Conservation (phyloP, 2,329 filamentous ascomycete genomes). For the Malbranchea cinnamomea region DNA sequence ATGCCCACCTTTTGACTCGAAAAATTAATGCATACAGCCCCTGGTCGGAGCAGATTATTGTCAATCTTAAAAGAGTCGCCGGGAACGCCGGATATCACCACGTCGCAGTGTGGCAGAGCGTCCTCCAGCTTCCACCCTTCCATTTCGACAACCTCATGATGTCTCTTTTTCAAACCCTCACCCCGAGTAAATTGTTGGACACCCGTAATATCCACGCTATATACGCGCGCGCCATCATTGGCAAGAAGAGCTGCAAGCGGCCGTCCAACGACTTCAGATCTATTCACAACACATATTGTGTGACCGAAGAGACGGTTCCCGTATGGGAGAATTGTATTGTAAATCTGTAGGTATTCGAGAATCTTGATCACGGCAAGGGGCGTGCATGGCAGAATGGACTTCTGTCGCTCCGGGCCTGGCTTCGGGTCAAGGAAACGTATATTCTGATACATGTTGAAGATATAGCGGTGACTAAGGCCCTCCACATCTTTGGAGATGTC, state of each 20-base stretch:
- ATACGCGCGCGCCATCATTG: constrained; percentile 90
- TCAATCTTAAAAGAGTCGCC: constrained; percentile 81
- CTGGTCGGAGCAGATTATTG: constrained; percentile 65
- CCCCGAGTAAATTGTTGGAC: constrained; percentile 88
- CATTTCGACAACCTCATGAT: constrained; percentile 77
- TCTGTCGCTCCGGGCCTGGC: constrained; percentile 54
- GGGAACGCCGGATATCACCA: constrained; percentile 87
- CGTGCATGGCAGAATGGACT: constrained; percentile 90
- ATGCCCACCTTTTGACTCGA: constrained; percentile 60
- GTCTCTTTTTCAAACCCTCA: constrained; percentile 66
- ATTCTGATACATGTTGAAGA: constrained; percentile 99
- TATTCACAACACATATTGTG: constrained; percentile 91
- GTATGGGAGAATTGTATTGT: constrained; percentile 85
- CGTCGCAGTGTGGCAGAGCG: constrained; percentile 75
- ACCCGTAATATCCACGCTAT: constrained; percentile 83
- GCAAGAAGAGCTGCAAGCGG: constrained; percentile 84
- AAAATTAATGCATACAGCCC: constrained; percentile 98
- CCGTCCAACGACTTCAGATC: constrained; percentile 86
- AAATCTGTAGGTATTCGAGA: constrained; percentile 85
- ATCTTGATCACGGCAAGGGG: constrained; percentile 95
- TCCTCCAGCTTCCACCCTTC: constrained; percentile 65
- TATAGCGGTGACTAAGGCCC: constrained; percentile 80
- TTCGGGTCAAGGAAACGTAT: constrained; percentile 73
- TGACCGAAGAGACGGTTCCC: constrained; percentile 88
- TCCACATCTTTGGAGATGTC: constrained; percentile 87